Conservation (phyloP, 805 yeast species). For the Saccharomycopsis vini region DNA sequence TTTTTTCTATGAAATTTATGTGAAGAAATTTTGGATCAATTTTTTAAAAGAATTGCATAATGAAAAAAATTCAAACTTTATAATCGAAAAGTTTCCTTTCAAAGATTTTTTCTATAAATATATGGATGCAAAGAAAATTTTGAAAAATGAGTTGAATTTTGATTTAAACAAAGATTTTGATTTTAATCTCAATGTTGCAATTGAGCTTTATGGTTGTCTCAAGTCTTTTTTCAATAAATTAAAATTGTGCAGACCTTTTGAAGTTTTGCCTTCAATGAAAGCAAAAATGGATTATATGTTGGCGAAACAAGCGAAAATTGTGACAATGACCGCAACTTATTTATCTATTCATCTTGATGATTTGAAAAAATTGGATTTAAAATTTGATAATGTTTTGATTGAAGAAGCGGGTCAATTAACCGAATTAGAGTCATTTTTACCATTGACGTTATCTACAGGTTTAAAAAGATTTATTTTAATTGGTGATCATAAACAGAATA, state of each 20-base stretch:
- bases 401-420: conserved; percentile 28
- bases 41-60: too few species aligned
- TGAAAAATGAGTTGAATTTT: background rate
- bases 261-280: conserved; percentile 20
- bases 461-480: conserved; percentile 4
- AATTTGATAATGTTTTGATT: conserved; percentile 26
- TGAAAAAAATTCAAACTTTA: too few species aligned
- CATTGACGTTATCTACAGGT: conserved; percentile 19
- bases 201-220: conserved; percentile 20
- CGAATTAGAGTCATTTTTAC: conserved; percentile 25
- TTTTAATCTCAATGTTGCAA: background rate
- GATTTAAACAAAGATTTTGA: background rate
- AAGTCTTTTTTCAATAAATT: conserved; percentile 22
- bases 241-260: conserved; percentile 25
- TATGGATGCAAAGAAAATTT: background rate
- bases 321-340: conserved; percentile 23
- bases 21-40: conserved; percentile 15
- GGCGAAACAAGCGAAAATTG: conserved; percentile 23
- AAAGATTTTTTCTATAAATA: background rate
- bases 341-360: conserved; percentile 20
- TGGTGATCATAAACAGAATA: conserved; percentile 23
- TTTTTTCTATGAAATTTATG: conserved; percentile 24
- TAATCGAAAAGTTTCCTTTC: too few species aligned
- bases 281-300: conserved; percentile 23
- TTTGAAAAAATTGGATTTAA: conserved; percentile 20